Base-by-base conservation (phyloP, 176 grass and related monocot species). In the Puya raimondii region DNA sequence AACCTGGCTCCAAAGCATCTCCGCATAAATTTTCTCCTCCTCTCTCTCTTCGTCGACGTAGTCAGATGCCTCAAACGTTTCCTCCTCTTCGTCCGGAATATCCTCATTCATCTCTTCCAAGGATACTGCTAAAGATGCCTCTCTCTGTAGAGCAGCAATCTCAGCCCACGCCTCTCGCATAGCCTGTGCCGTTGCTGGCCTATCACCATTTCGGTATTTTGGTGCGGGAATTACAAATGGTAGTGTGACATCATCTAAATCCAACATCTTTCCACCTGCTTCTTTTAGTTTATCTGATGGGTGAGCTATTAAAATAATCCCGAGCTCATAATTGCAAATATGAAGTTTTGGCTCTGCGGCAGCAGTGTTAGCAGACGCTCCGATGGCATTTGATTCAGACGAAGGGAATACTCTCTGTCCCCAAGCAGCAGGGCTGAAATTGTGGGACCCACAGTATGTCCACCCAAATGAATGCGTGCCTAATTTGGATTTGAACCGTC, bases 351-450 rank as follows among this genome's bases (percentile, higher is more conserved):
- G 70, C 61, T 64, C 22, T 70, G 66, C 57, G 73, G 71, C 42
- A 66, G 65, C 69, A 53, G 64, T n/a, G 51, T 13, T 54, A 59
- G 47, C 26, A 79, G 61, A 72, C 65, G 12, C 51, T 72, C 77
- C 71, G 63, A 23, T 54, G 53, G 64, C 11, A 65, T 84, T 91
- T 64, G 56, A 42, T 87, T 70, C 74, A 22, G 87, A 64, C 23
- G 82, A 79, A 59, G 87, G 75, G 64, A 49, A 42, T 1, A 96
- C 69, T 9, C 22, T 74, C 29, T 76, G 85, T 57, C 91, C 91
- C 88, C 91, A 96, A 49, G 88, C 91, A 66, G 91, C 87, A 33
- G 91, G 88, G 66, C 91, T 96, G 78, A 96, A 96, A 84, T 96
- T 96, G 69, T 96, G 91, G 73, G 91, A 96, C 23, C 91, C 91